Evolutionary conservation across 164 flowering plant species (phyloP).

Genomic region (Stephania japonica): DNA sequence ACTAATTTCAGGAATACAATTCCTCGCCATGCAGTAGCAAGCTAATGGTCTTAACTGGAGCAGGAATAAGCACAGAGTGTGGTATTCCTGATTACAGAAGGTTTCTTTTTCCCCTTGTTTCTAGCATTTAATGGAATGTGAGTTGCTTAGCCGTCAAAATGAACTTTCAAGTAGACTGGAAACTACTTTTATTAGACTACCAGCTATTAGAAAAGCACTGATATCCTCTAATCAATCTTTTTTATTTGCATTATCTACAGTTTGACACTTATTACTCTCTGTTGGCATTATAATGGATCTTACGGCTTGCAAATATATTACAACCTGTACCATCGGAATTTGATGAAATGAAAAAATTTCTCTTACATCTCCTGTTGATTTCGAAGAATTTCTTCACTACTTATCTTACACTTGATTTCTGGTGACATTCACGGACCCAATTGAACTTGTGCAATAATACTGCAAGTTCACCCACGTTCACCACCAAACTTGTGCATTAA

Average conservation of each 20-base stretch:
- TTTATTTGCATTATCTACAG: too few relatives aligned
- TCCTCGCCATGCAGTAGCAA: constrained; percentile 46
- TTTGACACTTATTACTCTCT: too few relatives aligned
- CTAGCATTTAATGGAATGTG: not conserved
- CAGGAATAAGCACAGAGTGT: constrained; percentile 91
- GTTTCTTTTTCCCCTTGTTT: constrained; percentile 23
- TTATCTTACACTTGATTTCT: not conserved
- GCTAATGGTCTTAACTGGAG: constrained; percentile 86
- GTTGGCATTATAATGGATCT: too few relatives aligned
- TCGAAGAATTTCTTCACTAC: too few relatives aligned
- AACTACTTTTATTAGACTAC: too few relatives aligned
- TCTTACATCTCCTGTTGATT: too few relatives aligned
- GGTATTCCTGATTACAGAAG: constrained; percentile 99
- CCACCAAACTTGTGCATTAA: not conserved
- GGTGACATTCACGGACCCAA: not conserved
- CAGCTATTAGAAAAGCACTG: too few relatives aligned
- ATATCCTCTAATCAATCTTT: too few relatives aligned
- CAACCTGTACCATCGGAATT: too few relatives aligned
- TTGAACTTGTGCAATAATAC: not conserved
- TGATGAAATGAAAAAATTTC: too few relatives aligned
- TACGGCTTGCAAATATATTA: too few relatives aligned
- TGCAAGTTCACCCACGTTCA: not conserved
- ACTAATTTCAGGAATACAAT: not conserved
- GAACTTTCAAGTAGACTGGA: not conserved
- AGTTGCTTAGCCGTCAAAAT: not conserved